Evolutionary conservation across 768 basidiomycete species (phyloP), one percentile per base, ranked within the genome.

Genomic region (Lentinula aciculospora): DNA sequence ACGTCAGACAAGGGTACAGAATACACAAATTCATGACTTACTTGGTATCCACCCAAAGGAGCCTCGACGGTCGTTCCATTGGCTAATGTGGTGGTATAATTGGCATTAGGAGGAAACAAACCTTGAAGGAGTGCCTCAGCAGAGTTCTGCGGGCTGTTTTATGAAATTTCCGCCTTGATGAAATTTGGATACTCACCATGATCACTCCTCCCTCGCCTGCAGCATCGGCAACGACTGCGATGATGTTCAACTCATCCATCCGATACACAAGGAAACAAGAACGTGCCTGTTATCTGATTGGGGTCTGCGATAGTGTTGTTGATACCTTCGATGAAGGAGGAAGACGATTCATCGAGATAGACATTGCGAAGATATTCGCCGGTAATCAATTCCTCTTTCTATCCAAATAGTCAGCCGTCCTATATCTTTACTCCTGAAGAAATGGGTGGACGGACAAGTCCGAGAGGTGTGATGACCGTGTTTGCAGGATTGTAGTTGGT

Each of bases 121-220:
- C 88, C 89, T 67, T 91, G 89, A 9, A 85, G 69, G 51, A 90
- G 68, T 0, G 89, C 85, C 25, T 81, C 71, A 9, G 87, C 84
- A 4, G 85, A 84, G 63, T 88, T 82, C 60, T 76, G 19, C 5
- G 21, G 3, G n/a, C n/a, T 45, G 31, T 45, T 27, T 9, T 15
- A 12, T 9, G 40, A 15, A 8, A 6, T 31, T 17, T 13, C 13
- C 19, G 15, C 3, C 28, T 17, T n/a, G 4, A 45, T 13, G 5
- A 13, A 25, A 21, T 3, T 25, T 17, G 36, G 27, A 13, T 6
- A 46, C 55, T 10, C 23, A 56, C 55, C 55, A 56, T 76, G 42
- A 85, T 83, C n/a, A 86, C 84, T 34, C 76, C 81, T 17, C 78
- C 81, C 69, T 91, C 88, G 17, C 82, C 86, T 5, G 85, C 85